phyloP scores from a whole-genome alignment of 2,329 filamentous ascomycete genomes.

The Didymellaceae sp. region DNA sequence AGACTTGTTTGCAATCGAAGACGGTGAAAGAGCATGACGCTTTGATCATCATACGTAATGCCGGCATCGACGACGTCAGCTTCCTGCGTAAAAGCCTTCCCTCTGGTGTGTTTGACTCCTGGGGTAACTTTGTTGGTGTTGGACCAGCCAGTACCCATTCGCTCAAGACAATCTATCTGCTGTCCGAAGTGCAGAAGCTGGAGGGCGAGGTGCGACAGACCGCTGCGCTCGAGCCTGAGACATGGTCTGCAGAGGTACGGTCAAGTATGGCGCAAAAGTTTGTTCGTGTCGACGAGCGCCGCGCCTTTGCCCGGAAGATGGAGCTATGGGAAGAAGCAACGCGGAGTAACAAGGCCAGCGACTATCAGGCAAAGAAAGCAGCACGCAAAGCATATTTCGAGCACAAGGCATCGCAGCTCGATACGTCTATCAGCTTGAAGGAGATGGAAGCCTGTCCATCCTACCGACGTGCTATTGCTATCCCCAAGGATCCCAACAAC shows the following conservation, averaged over 20 bases:
- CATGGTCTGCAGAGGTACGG: conserved; percentile 30
- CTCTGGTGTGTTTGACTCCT: conserved; percentile 47
- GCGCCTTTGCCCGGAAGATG: conserved; percentile 45
- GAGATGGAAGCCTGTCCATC: conserved; percentile 49
- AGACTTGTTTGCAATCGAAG: conserved; percentile 45
- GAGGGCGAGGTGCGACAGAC: conserved; percentile 33
- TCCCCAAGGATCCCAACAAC: conserved; percentile 48
- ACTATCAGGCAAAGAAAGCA: conserved; percentile 42
- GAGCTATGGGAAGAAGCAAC: conserved; percentile 47
- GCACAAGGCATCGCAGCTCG: conserved; percentile 45
- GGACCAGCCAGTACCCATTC: conserved; percentile 44
- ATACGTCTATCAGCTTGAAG: conserved; percentile 44
- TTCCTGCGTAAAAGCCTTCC: conserved; percentile 40
- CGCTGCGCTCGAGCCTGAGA: conserved; percentile 20
- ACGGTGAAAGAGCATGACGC: conserved; percentile 43
- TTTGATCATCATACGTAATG: conserved; percentile 32
- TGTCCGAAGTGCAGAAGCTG: conserved; percentile 38
- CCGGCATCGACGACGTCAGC: conserved; percentile 35
- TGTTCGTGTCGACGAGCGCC: conserved; percentile 39
- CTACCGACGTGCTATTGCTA: conserved; percentile 48
- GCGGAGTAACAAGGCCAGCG: conserved; percentile 36
- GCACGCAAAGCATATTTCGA: conserved; percentile 46
- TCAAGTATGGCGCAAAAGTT: conserved; percentile 33
- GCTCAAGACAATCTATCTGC: conserved; percentile 42
- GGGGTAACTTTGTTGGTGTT: conserved; percentile 48